Evolutionary conservation across 2,329 filamentous ascomycete species (phyloP).

Genomic region (Cephalotrichum gorgonifer): DNA sequence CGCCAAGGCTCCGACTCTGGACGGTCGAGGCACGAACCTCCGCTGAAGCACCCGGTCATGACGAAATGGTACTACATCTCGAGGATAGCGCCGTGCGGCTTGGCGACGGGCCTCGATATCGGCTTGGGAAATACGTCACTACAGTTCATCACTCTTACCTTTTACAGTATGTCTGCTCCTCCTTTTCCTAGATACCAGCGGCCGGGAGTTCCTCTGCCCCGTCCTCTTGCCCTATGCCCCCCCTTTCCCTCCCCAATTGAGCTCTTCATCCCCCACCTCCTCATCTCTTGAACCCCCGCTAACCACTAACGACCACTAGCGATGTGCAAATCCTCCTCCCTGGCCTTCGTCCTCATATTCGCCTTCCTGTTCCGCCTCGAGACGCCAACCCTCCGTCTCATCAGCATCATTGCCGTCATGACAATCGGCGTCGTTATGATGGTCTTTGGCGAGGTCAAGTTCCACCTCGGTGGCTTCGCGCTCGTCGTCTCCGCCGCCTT

Average conservation of each 20-base stretch:
- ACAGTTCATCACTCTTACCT: slow-evolving; percentile 92
- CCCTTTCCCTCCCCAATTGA: background rate
- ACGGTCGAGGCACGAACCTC: slow-evolving; percentile 38
- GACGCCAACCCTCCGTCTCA: slow-evolving; percentile 72
- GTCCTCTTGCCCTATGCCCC: too few relatives aligned
- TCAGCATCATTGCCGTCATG: slow-evolving; percentile 84
- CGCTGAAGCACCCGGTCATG: slow-evolving; percentile 56
- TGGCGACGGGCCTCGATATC: slow-evolving; percentile 89
- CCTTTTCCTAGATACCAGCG: too few relatives aligned
- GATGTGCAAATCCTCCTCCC: slow-evolving; percentile 97
- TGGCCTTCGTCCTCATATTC: slow-evolving; percentile 91
- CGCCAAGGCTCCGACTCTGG: slow-evolving; percentile 35
- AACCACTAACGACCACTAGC: slow-evolving; percentile 34
- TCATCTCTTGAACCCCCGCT: background rate
- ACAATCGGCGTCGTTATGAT: slow-evolving; percentile 92
- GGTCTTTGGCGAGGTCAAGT: slow-evolving; percentile 91
- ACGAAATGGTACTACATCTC: slow-evolving; percentile 86
- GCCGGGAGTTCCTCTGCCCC: too few relatives aligned
- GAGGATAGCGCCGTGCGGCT: slow-evolving; percentile 82
- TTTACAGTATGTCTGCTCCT: slow-evolving; percentile 60
- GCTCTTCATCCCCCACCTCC: background rate
- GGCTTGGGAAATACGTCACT: slow-evolving; percentile 91
- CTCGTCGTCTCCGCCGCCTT: slow-evolving; percentile 90
- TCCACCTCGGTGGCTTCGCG: slow-evolving; percentile 75
- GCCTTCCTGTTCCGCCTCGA: slow-evolving; percentile 92